Evolutionary conservation across 2,329 filamentous ascomycete genomes (phyloP), one percentile per base, ranked within the genome.

Genomic region (Mycocentrospora acerina): DNA sequence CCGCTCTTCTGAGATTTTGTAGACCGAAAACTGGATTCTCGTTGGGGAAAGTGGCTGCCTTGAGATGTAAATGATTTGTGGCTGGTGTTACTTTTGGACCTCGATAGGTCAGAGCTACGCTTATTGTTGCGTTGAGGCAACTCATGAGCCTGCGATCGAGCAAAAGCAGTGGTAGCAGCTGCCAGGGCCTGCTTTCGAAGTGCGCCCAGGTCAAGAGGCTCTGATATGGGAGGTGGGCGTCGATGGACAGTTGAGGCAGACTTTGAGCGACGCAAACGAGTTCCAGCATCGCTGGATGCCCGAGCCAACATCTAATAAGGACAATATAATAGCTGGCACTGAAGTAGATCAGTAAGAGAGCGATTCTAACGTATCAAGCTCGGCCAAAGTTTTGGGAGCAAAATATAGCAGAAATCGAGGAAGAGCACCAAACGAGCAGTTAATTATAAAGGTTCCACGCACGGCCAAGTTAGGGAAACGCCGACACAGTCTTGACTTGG

Each of bases 101-200:
- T 47, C 25, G 45, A 35, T 7, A 64, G 32, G 10, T 59, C 55
- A 26, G 48, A 46, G 37, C 44, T 53, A 18, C 44, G 37, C 27
- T 45, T 52, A 10, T 43, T 38, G n/a, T 32, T 29, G 25, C 43
- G 37, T 16, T 52, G 49, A 10, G 40, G 35, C 14, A 39, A 37
- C n/a, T 49, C 53, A 5, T 55, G 49, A 8, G 42, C 53, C 26
- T 62, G 61, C 7, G 64, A 62, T 34, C 64, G 52, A 37, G 50
- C 52, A 29, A 58, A 69, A 16, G 67, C 67, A 25, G 59, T 49
- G 2, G 61, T 59, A 13, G 67, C 67, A 34, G 67, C 67, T n/a
- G 58, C 62, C 19, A 66, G 17, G 17, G 67, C 67, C 44, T 70
- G 65, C 24, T 65, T 55, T 34, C 61, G 59, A 18, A 57, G 55